Evolutionary conservation across 148 eudicot genomes (phyloP), one percentile per base, ranked within the genome.

Genomic region (Heliamphora exappendiculata): DNA sequence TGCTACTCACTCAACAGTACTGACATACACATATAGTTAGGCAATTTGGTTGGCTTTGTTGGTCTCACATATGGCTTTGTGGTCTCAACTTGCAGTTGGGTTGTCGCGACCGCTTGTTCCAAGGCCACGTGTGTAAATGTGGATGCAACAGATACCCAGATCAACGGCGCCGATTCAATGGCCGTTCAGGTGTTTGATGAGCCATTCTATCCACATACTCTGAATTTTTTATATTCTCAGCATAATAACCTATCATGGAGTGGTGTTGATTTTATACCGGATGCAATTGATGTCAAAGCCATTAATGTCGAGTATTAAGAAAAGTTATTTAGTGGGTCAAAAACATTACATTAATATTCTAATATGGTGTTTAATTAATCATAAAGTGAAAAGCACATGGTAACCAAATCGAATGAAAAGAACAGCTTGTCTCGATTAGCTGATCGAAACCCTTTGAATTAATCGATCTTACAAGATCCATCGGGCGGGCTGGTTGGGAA

Each of bases 131-230:
- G 49, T 26, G 34, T 34, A 29, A 29, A 19, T 65, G 16, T 44
- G 62, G 51, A 41, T 1, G 31, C 39, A 22, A 67, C 42, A 19
- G 64, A 68, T 58, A 45, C n/a, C 29, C 17, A 75, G 53, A 79
- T 80, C 78, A 49, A 60, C 60, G 75, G 78, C 26, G n/a, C 45
- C 26, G 22, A 55, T 41, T 47, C 19, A 73, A 47, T 24, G 82
- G 7, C 82, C 67, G 65, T 80, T 80, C 74, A 69, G 45, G 70
- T 28, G 31, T 44, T 58, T 36, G 75, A 75, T 9, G 24, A 69
- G 82, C 67, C 75, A 51, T 31, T 54, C 60, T 75, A 80, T 75
- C 71, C 59, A 75, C 41, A 37, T 47, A 22, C 12, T 7, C 34
- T 3, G 2, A 26, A 28, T 1, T 29, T 2, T 24, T 10, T 13